Conservation (phyloP, 106 monocot genomes). For the Posidonia australis region DNA sequence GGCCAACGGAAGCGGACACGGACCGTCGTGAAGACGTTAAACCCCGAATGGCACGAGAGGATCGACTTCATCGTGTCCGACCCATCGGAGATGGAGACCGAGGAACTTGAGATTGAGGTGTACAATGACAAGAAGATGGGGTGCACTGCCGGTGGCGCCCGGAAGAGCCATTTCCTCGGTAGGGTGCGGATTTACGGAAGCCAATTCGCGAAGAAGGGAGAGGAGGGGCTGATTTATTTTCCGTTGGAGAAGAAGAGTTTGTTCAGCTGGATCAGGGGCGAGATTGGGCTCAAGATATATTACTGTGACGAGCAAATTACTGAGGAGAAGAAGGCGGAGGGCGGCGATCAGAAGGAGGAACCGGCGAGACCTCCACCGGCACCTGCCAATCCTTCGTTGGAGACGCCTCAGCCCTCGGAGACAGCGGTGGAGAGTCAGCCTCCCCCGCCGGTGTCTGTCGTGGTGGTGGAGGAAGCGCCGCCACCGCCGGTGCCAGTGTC, state of each 20-base stretch:
- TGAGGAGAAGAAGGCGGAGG: constrained; percentile 21
- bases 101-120: constrained; percentile 76
- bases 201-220: constrained; percentile 61
- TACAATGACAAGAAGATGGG: constrained; percentile 62
- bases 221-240: constrained; percentile 83
- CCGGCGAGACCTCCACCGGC: background rate
- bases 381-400: background rate
- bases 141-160: constrained; percentile 17
- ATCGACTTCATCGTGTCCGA: constrained; percentile 74
- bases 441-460: constrained; percentile 23
- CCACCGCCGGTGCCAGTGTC: background rate
- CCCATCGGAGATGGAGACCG: constrained; percentile 47
- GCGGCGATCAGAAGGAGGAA: constrained; percentile 1
- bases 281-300: constrained; percentile 83
- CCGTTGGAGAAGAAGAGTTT: constrained; percentile 77
- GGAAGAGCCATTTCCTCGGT: constrained; percentile 88
- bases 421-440: constrained; percentile 65
- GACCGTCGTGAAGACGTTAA: constrained; percentile 50
- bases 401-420: constrained; percentile 34
- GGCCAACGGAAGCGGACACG: constrained; percentile 86
- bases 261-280: constrained; percentile 83
- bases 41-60: constrained; percentile 79
- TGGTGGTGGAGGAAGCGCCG: constrained; percentile 31
- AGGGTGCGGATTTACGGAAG: constrained; percentile 67
- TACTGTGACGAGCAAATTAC: constrained; percentile 47